A percentile compares a stretch with the other conserved stretches of the same genome.
Conservation (phyloP, 495 filamentous ascomycete genomes). For the Filosporella fistucella region DNA sequence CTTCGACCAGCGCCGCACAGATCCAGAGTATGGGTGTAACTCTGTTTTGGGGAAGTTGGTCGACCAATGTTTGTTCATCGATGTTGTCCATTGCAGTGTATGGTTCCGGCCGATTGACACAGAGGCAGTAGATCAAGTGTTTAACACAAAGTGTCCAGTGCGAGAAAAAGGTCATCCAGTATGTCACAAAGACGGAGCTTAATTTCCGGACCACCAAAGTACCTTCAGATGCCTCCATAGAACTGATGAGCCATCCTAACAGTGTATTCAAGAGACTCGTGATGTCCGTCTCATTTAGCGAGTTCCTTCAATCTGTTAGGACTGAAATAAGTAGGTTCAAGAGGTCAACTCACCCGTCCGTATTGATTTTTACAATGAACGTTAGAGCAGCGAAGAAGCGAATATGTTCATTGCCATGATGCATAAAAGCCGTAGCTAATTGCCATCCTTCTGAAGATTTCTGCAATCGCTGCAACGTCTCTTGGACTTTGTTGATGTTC, state of each 20-base stretch:
- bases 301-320: conserved; percentile 38
- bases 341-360: conserved; percentile 56
- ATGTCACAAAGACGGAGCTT: conserved; percentile 74
- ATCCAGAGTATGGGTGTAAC: conserved; percentile 67
- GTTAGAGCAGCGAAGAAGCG: conserved; percentile 94
- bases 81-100: conserved; percentile 44
- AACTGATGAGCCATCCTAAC: conserved; percentile 59
- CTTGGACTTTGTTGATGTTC: conserved; percentile 64
- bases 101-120: conserved; percentile 41
- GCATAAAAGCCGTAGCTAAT: conserved; percentile 69
- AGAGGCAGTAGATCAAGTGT: conserved; percentile 62
- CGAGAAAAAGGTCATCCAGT: conserved; percentile 67
- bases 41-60: conserved; percentile 46
- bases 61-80: conserved; percentile 46
- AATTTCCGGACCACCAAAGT: conserved; percentile 75
- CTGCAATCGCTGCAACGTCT: conserved; percentile 72
- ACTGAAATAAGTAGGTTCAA: not conserved
- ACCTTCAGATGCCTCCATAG: conserved; percentile 53
- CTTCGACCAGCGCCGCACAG: conserved; percentile 66
- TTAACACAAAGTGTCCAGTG: conserved; percentile 65
- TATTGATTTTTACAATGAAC: conserved; percentile 87
- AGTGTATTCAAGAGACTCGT: conserved; percentile 63
- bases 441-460: conserved; percentile 78
- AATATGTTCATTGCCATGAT: conserved; percentile 60
- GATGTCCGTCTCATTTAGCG: conserved; percentile 56